Base-by-base conservation (phyloP, 2,329 filamentous ascomycete species). In the Septoria linicola region DNA sequence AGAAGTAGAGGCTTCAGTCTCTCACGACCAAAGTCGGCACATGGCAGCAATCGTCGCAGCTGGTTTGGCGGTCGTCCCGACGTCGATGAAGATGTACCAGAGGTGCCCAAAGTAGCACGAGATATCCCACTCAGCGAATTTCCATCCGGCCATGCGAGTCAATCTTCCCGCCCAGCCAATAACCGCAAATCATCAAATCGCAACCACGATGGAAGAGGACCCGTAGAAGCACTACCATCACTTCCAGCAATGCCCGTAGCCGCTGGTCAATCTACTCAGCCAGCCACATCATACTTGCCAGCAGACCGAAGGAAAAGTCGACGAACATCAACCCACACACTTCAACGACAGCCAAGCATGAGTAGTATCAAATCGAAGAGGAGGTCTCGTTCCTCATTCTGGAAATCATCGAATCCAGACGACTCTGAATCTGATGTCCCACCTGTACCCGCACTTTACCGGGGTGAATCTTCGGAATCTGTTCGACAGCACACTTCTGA, bases 51-150 rank as follows among this genome's bases (percentile, higher is more conserved):
- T 25, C 59, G 62, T 8, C 58, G 57, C 41, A 64, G 62, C 51
- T 62, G 59, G 59, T 63, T 64, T 37, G 62, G 60, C 13, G 60
- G 55, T 10, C 49, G 41, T 11, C 54, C 55, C 4, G 57, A 54
- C 32, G 51, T 35, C 8, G 53, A 58, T 11, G 51, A 60, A 20
- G 55, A 58, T 45, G 47, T 59, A 11, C 60, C 60, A 11, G 46
- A 54, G 8, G 50, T 62, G 34, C 61, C 61, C 20, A 51, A 51
- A 31, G 30, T 60, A 23, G 53, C 49, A 11, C 30, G 35, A 48
- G 36, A 39, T 20, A 47, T 27, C 17, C 32, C 49, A 8, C 35
- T 41, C 37, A 30, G 10, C 8, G 49, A 17, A 14, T 31, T 41
- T 6, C 43, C 34, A 11, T 48, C 30, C 17, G 40, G 13, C 11